Conservation (phyloP, 768 basidiomycete genomes). For the Russula olivacea region DNA sequence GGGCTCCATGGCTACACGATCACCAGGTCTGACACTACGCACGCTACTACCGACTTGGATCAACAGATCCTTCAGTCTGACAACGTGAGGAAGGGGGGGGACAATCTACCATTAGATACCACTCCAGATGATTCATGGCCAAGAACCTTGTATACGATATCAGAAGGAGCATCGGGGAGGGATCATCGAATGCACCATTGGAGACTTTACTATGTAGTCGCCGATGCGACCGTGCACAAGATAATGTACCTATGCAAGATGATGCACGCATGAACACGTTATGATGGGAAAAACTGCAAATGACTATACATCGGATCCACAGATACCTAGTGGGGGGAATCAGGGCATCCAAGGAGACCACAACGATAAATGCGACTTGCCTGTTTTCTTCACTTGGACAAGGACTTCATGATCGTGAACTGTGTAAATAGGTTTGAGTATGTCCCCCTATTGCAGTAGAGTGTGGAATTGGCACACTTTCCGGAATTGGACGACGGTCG, state of each 20-base stretch:
- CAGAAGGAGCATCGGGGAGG: constrained; percentile 9
- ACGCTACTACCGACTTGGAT: constrained; percentile 65
- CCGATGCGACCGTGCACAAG: constrained; percentile 72
- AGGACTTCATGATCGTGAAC: constrained; percentile 75
- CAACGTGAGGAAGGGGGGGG: background rate
- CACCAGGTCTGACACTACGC: constrained; percentile 70
- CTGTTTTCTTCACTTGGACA: constrained; percentile 88
- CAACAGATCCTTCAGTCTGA: background rate
- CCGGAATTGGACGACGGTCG: constrained; percentile 71
- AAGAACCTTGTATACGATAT: constrained; percentile 53
- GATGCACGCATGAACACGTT: constrained; percentile 10
- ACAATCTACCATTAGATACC: constrained; percentile 51
- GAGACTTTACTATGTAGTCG: constrained; percentile 71
- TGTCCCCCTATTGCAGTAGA: background rate
- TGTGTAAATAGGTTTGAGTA: constrained; percentile 29
- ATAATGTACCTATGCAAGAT: constrained; percentile 59
- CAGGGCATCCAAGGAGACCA: constrained; percentile 8
- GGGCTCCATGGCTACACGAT: constrained; percentile 89
- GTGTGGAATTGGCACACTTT: constrained; percentile 40
- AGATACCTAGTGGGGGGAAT: constrained; percentile 55
- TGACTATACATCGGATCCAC: constrained; percentile 72
- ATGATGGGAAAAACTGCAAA: constrained; percentile 19
- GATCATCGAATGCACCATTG: constrained; percentile 51
- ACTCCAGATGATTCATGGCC: constrained; percentile 92
- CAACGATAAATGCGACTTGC: constrained; percentile 35